Evolutionary conservation across 2,329 filamentous ascomycete genomes (phyloP), one percentile per base, ranked within the genome.

Genomic region (Aureobasidium namibiae): DNA sequence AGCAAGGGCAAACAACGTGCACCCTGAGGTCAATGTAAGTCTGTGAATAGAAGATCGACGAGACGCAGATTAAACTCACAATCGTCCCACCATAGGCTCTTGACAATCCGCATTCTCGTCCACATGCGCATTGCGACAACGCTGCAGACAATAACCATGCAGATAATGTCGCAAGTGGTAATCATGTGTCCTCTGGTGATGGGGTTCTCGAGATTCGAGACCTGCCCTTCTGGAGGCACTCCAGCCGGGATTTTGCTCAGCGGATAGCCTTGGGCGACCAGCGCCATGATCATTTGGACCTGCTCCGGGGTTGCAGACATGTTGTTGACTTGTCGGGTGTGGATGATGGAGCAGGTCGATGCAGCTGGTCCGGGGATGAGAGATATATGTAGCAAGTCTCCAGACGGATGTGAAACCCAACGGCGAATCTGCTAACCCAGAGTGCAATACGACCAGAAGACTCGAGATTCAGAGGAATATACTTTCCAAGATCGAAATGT

Each of bases 151-250:
- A 53, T 29, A 4, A 53, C 14, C 16, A 50, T 21, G n/a, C 56
- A 59, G 18, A 53, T 45, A 16, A 59, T 53, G 29, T 53, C 46
- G 46, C 36, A 42, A 23, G 46, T 59, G 8, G 56, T 59, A 36
- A 59, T 44, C 38, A 34, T 52, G 16, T 50, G 26, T 21, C 13
- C 13, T 23, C 36, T 42, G 13, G 36, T 11, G 0, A 39, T 11
- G 2, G 56, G 7, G 11, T 59, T 4, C 8, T 48, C 26, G 18
- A 59, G 26, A 16, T 59, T 39, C 29, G 41, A 48, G 4, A 36
- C 39, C 11, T 34, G 5, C 11, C 56, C 56, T 10, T 31, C 16
- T 14, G 46, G 56, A 9, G 34, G 38, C 4, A 14, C 5, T 2
- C 41, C 48, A 26, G 56, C 56, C 5, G 56, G 56, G 7, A 58